Percentiles rank a stretch among this genome's conserved stretches.
Evolutionary conservation across 371 early-diverging fungal genomes (phyloP).

Genomic region (Gilbertella persicaria): DNA sequence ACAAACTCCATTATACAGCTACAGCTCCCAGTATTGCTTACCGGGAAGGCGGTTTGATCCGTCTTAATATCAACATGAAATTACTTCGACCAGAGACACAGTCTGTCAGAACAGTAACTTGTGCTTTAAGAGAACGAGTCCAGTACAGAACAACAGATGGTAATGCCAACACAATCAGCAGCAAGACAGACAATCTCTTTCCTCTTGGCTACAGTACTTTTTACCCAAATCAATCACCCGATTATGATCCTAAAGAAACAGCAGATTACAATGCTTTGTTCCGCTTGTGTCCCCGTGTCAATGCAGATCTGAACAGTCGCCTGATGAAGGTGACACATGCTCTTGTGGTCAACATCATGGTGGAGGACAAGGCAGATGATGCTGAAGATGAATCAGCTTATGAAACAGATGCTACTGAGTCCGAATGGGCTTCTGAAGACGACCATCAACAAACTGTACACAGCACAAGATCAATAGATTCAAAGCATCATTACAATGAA

Average conservation of each 20-base stretch:
- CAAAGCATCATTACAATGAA: neutral
- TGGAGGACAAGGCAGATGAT: slow-evolving; percentile 25
- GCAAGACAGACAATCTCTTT: slow-evolving; percentile 29
- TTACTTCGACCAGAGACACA: slow-evolving; percentile 35
- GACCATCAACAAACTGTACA: slow-evolving; percentile 4
- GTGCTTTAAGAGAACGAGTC: slow-evolving; percentile 44
- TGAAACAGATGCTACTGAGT: slow-evolving; percentile 25
- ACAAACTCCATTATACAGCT: slow-evolving; percentile 38
- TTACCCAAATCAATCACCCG: slow-evolving; percentile 25
- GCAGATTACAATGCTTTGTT: slow-evolving; percentile 34
- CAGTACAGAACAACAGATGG: slow-evolving; percentile 43
- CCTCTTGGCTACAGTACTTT: slow-evolving; percentile 35
- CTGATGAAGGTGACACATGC: slow-evolving; percentile 32
- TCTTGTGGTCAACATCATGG: slow-evolving; percentile 31
- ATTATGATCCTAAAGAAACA: slow-evolving; percentile 27
- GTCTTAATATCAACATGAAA: slow-evolving; percentile 37
- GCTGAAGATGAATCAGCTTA: slow-evolving; percentile 23
- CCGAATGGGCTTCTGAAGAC: slow-evolving; percentile 31
- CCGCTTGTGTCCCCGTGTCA: slow-evolving; percentile 33
- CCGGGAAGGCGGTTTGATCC: slow-evolving; percentile 50
- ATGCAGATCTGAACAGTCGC: slow-evolving; percentile 30
- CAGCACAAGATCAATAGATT: neutral
- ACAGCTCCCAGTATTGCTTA: slow-evolving; percentile 45
- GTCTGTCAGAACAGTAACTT: slow-evolving; percentile 40
- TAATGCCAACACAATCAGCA: slow-evolving; percentile 19